phyloP scores from a whole-genome alignment of 2,329 filamentous ascomycete genomes.

The Alternaria gansuensis region DNA sequence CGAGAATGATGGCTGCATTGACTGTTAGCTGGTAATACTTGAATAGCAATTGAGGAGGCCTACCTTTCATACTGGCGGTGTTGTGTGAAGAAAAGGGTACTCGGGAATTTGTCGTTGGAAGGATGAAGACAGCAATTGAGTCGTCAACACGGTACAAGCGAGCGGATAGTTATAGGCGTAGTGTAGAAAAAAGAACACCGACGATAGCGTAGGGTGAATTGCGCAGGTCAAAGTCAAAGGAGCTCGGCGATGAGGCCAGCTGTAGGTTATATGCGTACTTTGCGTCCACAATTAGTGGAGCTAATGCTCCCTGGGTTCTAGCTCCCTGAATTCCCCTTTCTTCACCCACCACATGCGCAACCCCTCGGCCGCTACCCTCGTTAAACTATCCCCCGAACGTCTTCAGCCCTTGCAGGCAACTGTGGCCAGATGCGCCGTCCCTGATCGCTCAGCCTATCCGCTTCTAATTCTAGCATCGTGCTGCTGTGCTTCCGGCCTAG shows the following conservation, averaged over 20 bases:
- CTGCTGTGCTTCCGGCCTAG: constrained; percentile 29
- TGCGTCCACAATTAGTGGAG: constrained; percentile 23
- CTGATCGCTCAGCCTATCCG: constrained; percentile 36
- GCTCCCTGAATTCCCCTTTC: constrained; percentile 22
- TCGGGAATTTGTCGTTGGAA: constrained; percentile 22
- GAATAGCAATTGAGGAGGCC: constrained; percentile 22
- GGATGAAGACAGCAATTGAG: constrained; percentile 28
- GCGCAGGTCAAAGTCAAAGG: constrained; percentile 34
- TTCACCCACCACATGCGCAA: constrained; percentile 21
- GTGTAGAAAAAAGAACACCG: constrained; percentile 1
- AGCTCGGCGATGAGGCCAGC: constrained; percentile 36
- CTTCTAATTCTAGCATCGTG: constrained; percentile 37
- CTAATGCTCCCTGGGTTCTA: constrained; percentile 30
- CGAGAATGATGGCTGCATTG: constrained; percentile 87
- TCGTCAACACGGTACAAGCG: constrained; percentile 23
- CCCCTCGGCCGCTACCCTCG: constrained; percentile 24
- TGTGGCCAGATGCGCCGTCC: constrained; percentile 21
- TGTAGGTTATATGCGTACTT: constrained; percentile 27
- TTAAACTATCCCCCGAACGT: constrained; percentile 19
- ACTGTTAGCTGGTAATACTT: constrained; percentile 21
- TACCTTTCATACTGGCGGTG: constrained; percentile 55
- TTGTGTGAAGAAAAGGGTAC: constrained; percentile 19
- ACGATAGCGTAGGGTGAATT: constrained; percentile 12
- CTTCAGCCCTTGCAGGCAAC: constrained; percentile 32
- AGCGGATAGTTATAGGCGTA: constrained; percentile 15